A percentile compares a stretch with the other conserved stretches of the same genome.
phyloP scores from a whole-genome alignment of 1,284 basidiomycete species.

The Trametes versicolor region DNA sequence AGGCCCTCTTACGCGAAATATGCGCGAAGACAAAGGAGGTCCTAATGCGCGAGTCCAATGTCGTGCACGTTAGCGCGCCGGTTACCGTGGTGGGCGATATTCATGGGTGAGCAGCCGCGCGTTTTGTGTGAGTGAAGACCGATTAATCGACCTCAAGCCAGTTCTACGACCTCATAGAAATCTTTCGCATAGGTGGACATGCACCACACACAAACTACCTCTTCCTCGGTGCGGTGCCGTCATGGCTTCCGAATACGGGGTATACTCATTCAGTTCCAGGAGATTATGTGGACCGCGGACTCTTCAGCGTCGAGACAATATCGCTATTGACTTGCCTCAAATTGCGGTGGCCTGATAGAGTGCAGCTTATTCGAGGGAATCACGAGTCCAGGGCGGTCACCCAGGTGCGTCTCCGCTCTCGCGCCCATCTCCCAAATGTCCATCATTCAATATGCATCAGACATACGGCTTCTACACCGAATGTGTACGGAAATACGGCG shows the following conservation, averaged over 20 bases:
- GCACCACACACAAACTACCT: slow-evolving; percentile 98
- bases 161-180: slow-evolving; percentile 99
- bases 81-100: slow-evolving; percentile 99
- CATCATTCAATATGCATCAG: slow-evolving; percentile 54
- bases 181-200: slow-evolving; percentile 98
- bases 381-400: slow-evolving; percentile 99
- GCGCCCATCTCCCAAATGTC: slow-evolving; percentile 31
- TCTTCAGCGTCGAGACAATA: slow-evolving; percentile 99
- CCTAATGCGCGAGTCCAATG: slow-evolving; percentile 98
- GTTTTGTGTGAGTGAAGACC: slow-evolving; percentile 25
- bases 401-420: slow-evolving; percentile 67
- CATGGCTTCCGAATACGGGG: slow-evolving; percentile 12
- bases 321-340: slow-evolving; percentile 97
- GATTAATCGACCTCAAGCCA: slow-evolving; percentile 69
- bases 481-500: slow-evolving; percentile 97
- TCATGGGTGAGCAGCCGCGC: slow-evolving; percentile 82
- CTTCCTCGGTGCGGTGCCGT: slow-evolving; percentile 79
- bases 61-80: slow-evolving; percentile 97
- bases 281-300: slow-evolving; percentile 97
- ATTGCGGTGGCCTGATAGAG: slow-evolving; percentile 95
- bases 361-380: slow-evolving; percentile 97
- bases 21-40: slow-evolving; percentile 99
- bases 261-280: slow-evolving; percentile 52
- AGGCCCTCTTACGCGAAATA: slow-evolving; percentile 93
- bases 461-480: slow-evolving; percentile 99